These are phyloP conservation scores for Trametes cubensis DNA, from an alignment of 768 basidiomycete genomes.

Conservation along the genomic window DNA sequence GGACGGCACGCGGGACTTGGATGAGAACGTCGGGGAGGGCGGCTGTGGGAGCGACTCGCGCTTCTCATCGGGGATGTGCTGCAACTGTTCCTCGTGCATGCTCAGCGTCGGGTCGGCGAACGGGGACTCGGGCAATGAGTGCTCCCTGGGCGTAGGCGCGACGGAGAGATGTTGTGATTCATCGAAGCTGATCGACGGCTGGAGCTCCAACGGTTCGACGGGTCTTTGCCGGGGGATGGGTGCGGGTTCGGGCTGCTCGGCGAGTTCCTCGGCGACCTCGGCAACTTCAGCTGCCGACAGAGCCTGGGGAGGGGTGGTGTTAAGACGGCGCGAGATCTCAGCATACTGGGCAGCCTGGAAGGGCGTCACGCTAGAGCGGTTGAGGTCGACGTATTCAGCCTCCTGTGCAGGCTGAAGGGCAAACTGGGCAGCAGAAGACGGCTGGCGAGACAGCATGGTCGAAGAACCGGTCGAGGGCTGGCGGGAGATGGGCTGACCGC, in stretches of 20 bases:
- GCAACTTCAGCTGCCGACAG: slow-evolving; percentile 30
- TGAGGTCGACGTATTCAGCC: slow-evolving; percentile 63
- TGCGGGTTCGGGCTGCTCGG: slow-evolving; percentile 13
- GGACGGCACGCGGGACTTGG: slow-evolving; percentile 50
- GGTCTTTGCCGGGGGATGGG: slow-evolving; percentile 4
- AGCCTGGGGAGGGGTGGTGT: slow-evolving; percentile 33
- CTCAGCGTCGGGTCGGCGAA: slow-evolving; percentile 31
- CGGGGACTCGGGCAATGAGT: slow-evolving; percentile 31
- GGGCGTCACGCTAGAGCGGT: slow-evolving; percentile 70
- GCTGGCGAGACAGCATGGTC: slow-evolving; percentile 26
- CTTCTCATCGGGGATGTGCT: slow-evolving; percentile 14
- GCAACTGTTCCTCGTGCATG: slow-evolving; percentile 17
- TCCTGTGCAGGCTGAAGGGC: slow-evolving; percentile 22
- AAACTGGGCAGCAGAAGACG: slow-evolving; percentile 31
- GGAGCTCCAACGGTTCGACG: slow-evolving; percentile 19
- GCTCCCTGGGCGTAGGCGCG: slow-evolving; percentile 15
- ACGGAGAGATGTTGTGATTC: slow-evolving; percentile 11
- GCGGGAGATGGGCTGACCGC: slow-evolving; percentile 29
- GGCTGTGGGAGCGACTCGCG: slow-evolving; percentile 28
- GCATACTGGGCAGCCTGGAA: slow-evolving; percentile 77
- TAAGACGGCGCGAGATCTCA: slow-evolving; percentile 64
- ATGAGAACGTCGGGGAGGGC: slow-evolving; percentile 34
- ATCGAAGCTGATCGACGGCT: slow-evolving; percentile 17
- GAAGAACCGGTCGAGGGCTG: slow-evolving; percentile 24
- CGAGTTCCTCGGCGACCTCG: slow-evolving; percentile 21